Evolutionary conservation across 768 basidiomycete species (phyloP), one percentile per base, ranked within the genome.

Genomic region (Lentinus brumalis): DNA sequence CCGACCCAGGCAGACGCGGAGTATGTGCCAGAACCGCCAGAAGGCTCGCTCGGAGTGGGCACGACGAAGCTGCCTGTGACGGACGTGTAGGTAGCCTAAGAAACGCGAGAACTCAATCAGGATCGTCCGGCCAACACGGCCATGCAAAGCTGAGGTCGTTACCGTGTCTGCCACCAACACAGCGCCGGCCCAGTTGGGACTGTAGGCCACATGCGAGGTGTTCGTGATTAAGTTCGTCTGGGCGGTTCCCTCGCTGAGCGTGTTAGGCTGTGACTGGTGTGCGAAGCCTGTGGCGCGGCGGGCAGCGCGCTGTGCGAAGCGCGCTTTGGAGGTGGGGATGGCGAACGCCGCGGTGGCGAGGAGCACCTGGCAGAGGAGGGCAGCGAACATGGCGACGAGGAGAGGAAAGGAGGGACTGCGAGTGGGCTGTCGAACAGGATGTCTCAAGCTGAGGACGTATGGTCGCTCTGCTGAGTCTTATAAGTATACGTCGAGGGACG

Each of bases 1-100:
- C 76, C 74, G 47, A 77, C 75, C 75, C 74, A 77, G 4, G 73
- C 73, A 18, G 76, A 72, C 0, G 73, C 70, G 10, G 75, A 62
- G 63, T 70, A 60, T n/a, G 57, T 53, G 50, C 68, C 61, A n/a
- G 62, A 59, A 46, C 65, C 69, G 44, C 67, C 69, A n/a, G 70
- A 70, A 16, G 68, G 66, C 46, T 66, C 67, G 7, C 53, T 53
- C 15, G 73, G 74, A 10, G 71, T 76, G 32, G 75, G 75, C 16
- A 75, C 72, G 29, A 67, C 65, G 61, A 75, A 74, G 4, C 74
- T 77, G 12, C 68, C 74, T 14, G 75, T 76, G 12, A 76, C 74
- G 35, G 70, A 65, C 66, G 70, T 72, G 72, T 64, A 76, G 21
- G 72, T 76, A 39, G 66, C 66, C 72, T 75, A 46, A n/a, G 47